These are phyloP conservation scores for Chrysoporthe deuterocubensis DNA, from an alignment of 2,329 filamentous ascomycete species.

Conservation along the genomic window DNA sequence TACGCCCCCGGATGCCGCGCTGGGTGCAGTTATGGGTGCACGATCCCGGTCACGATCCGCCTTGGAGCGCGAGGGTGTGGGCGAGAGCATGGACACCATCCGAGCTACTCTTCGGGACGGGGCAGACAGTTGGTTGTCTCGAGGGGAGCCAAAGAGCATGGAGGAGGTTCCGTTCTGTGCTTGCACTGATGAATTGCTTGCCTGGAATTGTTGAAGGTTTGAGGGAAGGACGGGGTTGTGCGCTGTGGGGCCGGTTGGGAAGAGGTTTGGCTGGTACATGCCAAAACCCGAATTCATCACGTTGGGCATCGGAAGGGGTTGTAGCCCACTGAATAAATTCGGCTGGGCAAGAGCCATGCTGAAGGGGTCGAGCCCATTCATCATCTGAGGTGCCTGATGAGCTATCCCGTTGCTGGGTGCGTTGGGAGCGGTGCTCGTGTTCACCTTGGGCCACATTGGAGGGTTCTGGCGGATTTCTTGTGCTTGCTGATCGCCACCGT, in stretches of 20 bases:
- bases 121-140: not conserved
- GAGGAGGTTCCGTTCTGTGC: not conserved
- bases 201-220: not conserved
- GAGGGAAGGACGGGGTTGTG: not conserved
- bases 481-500: not conserved
- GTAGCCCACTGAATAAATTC: constrained; percentile 9
- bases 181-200: not conserved
- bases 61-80: not conserved
- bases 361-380: not conserved
- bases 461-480: not conserved
- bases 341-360: constrained; percentile 12
- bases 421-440: not conserved
- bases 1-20: constrained; percentile 55
- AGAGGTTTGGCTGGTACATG: not conserved
- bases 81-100: not conserved
- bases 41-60: constrained; percentile 24
- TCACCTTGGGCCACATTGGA: not conserved
- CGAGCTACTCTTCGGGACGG: not conserved
- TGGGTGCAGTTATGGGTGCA: constrained; percentile 38
- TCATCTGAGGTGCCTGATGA: not conserved
- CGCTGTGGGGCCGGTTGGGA: not conserved
- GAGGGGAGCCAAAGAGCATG: not conserved
- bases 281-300: not conserved
- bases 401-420: not conserved
- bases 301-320: not conserved